Conservation (phyloP, 306 rosid species). For the Castanea sativa region DNA sequence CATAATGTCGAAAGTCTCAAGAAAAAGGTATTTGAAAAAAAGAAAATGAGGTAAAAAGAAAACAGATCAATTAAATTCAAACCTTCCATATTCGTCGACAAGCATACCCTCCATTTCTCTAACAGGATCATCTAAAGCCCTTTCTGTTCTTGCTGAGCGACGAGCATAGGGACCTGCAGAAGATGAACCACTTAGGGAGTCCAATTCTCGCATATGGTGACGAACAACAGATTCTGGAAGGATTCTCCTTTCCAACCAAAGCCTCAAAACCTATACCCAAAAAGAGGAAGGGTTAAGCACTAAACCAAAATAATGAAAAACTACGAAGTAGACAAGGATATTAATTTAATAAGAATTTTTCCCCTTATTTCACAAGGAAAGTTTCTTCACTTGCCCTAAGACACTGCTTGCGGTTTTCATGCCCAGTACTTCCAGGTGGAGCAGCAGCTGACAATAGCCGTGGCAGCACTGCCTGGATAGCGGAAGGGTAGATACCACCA, state of each 20-base stretch:
- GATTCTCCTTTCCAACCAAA: constrained; percentile 85
- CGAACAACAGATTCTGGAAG: constrained; percentile 70
- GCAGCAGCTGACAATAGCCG: constrained; percentile 88
- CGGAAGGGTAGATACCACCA: constrained; percentile 70
- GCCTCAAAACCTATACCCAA: constrained; percentile 65
- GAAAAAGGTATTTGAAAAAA: background rate
- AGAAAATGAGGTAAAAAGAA: background rate
- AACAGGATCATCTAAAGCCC: constrained; percentile 90
- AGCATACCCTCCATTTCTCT: constrained; percentile 99
- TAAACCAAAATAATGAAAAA: constrained; percentile 11
- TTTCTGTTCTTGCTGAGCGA: constrained; percentile 77
- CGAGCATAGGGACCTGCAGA: constrained; percentile 60
- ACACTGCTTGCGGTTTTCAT: constrained; percentile 89
- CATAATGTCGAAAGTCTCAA: constrained; percentile 29
- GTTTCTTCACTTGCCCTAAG: constrained; percentile 67
- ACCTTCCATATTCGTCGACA: constrained; percentile 99
- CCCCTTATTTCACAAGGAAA: background rate
- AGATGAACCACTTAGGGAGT: constrained; percentile 46
- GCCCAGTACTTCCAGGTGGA: constrained; percentile 75
- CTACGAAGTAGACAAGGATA: background rate
- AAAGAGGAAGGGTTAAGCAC: constrained; percentile 22
- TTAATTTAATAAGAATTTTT: background rate
- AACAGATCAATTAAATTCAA: constrained; percentile 33
- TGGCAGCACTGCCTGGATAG: constrained; percentile 69
- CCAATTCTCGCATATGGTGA: constrained; percentile 82